Evolutionary conservation across 805 yeast genomes (phyloP).

Genomic region (Scheffersomyces stipitis): DNA sequence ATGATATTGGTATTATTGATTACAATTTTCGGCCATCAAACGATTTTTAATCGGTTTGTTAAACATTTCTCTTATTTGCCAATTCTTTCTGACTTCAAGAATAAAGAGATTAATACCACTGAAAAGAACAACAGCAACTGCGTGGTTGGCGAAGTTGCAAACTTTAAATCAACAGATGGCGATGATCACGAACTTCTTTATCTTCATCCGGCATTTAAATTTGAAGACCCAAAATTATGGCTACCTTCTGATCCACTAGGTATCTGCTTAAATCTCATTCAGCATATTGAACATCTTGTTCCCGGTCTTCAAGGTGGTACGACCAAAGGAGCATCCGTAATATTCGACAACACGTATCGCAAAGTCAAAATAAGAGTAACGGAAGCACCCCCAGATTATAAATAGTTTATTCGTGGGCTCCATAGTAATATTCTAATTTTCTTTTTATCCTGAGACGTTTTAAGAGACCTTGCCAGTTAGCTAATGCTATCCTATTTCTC

Average conservation of each 20-base stretch:
- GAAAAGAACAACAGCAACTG: slow-evolving; percentile 1
- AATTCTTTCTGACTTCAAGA: slow-evolving; percentile 17
- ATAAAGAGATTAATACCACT: background rate
- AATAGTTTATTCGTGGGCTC: slow-evolving; percentile 10
- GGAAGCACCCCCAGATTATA: slow-evolving; percentile 35
- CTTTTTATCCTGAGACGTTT: slow-evolving; percentile 15
- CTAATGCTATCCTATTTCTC: slow-evolving; percentile 5
- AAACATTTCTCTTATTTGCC: slow-evolving; percentile 33
- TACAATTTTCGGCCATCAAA: slow-evolving; percentile 60
- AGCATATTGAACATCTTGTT: slow-evolving; percentile 13
- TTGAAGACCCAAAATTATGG: slow-evolving; percentile 39
- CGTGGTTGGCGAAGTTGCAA: background rate
- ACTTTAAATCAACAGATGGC: no score
- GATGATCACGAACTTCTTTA: slow-evolving; percentile 25
- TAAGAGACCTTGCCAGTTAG: slow-evolving; percentile 10
- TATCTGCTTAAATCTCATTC: slow-evolving; percentile 21
- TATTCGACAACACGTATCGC: slow-evolving; percentile 9
- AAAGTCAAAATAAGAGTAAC: slow-evolving; percentile 17
- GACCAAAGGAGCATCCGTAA: slow-evolving; percentile 25
- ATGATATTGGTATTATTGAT: slow-evolving; percentile 51
- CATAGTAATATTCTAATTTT: slow-evolving; percentile 8
- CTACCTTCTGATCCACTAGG: slow-evolving; percentile 38
- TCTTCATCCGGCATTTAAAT: slow-evolving; percentile 39
- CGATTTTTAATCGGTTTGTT: slow-evolving; percentile 43
- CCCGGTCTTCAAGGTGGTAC: slow-evolving; percentile 18